Conservation (phyloP, 306 rosid genomes). For the Gleditsia sinensis region DNA sequence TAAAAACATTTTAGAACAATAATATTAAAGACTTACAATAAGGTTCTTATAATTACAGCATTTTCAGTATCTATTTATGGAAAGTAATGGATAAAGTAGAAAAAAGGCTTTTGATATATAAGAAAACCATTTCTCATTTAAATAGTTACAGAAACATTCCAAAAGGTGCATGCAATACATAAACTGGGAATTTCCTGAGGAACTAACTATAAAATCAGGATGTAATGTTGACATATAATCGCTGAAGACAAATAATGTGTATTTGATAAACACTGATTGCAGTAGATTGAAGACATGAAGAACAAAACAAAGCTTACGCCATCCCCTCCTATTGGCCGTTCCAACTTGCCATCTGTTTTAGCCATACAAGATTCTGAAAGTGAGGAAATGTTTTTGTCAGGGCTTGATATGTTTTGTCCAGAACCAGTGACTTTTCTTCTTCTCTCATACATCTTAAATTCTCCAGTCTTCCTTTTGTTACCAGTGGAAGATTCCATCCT, state of each 20-base stretch:
- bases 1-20: not conserved
- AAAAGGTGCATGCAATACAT: not conserved
- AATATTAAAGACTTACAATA: not conserved
- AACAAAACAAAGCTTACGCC: slow-evolving; percentile 20
- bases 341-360: not conserved
- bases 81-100: not conserved
- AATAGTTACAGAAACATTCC: not conserved
- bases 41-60: too few species aligned
- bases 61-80: not conserved
- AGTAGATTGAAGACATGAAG: not conserved
- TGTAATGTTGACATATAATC: not conserved
- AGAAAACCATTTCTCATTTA: not conserved
- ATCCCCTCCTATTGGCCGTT: not conserved
- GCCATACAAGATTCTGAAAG: not conserved
- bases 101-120: not conserved
- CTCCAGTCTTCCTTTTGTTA: not conserved
- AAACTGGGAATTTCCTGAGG: not conserved
- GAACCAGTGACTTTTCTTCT: not conserved
- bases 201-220: not conserved
- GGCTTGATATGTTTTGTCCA: not conserved
- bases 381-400: not conserved
- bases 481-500: slow-evolving; percentile 16
- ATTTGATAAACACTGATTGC: not conserved
- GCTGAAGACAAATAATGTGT: not conserved
- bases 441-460: not conserved